Percentiles rank a stretch among this genome's conserved stretches.
Evolutionary conservation across 2,329 filamentous ascomycete species (phyloP).

Genomic region (Ophiostoma montium): DNA sequence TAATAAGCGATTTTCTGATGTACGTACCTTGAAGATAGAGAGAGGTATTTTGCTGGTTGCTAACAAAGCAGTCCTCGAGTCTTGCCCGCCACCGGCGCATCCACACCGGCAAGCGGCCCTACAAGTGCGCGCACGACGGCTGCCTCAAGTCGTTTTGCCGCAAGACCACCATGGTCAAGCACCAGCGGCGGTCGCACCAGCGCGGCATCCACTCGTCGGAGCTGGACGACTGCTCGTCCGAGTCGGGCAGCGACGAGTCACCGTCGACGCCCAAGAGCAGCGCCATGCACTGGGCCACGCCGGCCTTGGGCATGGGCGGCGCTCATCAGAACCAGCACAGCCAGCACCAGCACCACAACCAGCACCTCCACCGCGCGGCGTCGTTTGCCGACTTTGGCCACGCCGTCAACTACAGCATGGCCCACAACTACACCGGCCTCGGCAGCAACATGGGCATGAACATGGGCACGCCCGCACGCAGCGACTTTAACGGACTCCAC

Average conservation of each 20-base stretch:
- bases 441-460: too few species aligned
- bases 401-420: slow-evolving; percentile 27
- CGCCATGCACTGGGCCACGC: slow-evolving; percentile 34
- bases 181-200: slow-evolving; percentile 48
- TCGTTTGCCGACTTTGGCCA: slow-evolving; percentile 42
- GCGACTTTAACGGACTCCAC: too few species aligned
- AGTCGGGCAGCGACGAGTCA: slow-evolving; percentile 43
- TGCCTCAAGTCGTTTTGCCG: slow-evolving; percentile 57
- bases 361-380: slow-evolving; percentile 33
- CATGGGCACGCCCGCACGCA: too few species aligned
- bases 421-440: slow-evolving; percentile 27
- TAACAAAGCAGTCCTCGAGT: slow-evolving; percentile 40
- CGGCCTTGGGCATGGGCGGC: slow-evolving; percentile 20
- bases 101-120: slow-evolving; percentile 53
- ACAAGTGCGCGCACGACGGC: slow-evolving; percentile 46
- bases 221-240: slow-evolving; percentile 39
- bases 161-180: slow-evolving; percentile 59
- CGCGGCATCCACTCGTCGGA: slow-evolving; percentile 42
- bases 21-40: slow-evolving; percentile 23
- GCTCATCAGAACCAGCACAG: slow-evolving; percentile 20
- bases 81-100: slow-evolving; percentile 51
- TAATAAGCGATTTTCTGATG: slow-evolving; percentile 56
- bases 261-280: slow-evolving; percentile 43
- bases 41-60: not conserved
- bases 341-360: slow-evolving; percentile 10